Conservation (phyloP, 805 yeast species). For the Zygosaccharomyces gambellarensis region DNA sequence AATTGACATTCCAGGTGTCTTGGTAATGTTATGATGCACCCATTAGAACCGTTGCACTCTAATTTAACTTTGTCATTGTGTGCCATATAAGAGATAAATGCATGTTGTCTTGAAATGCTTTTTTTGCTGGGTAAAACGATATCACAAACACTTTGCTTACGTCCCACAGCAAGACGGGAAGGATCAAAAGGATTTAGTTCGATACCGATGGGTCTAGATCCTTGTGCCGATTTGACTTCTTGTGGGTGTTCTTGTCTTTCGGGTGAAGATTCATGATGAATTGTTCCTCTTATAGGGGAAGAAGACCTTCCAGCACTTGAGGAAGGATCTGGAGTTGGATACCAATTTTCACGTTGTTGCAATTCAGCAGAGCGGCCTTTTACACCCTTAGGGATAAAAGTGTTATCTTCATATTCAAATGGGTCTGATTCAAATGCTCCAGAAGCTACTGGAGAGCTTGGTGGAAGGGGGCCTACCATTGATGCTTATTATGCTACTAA, state of each 20-base stretch:
- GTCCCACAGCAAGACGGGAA: conserved; percentile 28
- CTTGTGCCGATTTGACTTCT: neutral
- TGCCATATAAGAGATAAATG: conserved; percentile 38
- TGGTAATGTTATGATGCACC: conserved; percentile 65
- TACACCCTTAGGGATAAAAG: neutral
- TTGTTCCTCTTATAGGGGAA: conserved; percentile 29
- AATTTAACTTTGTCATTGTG: conserved; percentile 43
- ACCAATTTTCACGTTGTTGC: conserved; percentile 27
- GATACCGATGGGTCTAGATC: conserved; percentile 9
- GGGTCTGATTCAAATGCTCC: neutral
- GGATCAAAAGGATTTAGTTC: conserved; percentile 18
- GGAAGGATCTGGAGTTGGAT: conserved; percentile 74
- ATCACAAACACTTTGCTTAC: conserved; percentile 31
- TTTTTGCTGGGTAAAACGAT: conserved; percentile 30
- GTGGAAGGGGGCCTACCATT: conserved; percentile 30
- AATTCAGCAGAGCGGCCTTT: neutral
- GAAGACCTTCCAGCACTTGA: conserved; percentile 45
- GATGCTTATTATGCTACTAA: neutral
- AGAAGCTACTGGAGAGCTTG: conserved; percentile 36
- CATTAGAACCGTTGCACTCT: conserved; percentile 79
- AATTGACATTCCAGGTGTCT: conserved; percentile 35
- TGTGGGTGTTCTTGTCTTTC: neutral
- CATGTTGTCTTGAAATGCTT: conserved; percentile 34
- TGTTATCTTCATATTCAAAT: neutral
- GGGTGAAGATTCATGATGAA: conserved; percentile 5